These are phyloP conservation scores for Phellinidium pouzarii DNA, from an alignment of 1,284 basidiomycete species.

Conservation along the genomic window DNA sequence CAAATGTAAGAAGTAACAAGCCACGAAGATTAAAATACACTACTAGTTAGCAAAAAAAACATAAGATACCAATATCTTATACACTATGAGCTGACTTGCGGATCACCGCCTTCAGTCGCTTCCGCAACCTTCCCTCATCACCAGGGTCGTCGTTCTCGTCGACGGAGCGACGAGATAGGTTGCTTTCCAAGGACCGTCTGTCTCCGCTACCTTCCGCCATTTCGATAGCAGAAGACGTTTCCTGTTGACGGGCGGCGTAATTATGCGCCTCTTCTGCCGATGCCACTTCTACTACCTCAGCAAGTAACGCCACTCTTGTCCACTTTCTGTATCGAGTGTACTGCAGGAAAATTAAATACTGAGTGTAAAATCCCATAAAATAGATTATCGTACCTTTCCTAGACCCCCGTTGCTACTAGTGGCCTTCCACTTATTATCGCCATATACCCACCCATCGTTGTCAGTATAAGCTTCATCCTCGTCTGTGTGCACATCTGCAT, in stretches of 20 bases:
- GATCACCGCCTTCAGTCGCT: constrained; percentile 15
- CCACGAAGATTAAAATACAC: not conserved
- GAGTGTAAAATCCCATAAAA: not conserved
- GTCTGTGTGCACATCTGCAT: constrained; percentile 23
- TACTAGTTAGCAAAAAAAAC: too few species aligned
- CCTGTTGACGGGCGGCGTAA: constrained; percentile 6
- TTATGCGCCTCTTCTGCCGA: constrained; percentile 14
- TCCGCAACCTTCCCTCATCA: constrained; percentile 7
- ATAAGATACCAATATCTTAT: not conserved
- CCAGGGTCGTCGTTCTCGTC: constrained; percentile 3
- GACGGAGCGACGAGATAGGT: constrained; percentile 3
- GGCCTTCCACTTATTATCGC: constrained; percentile 94
- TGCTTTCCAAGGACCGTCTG: constrained; percentile 4
- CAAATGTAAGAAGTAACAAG: not conserved
- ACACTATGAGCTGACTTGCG: constrained; percentile 6
- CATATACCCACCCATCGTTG: constrained; percentile 88
- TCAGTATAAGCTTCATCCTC: constrained; percentile 60
- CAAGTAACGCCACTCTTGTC: constrained; percentile 75
- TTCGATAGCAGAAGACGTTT: not conserved
- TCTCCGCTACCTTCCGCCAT: not conserved
- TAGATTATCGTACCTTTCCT: constrained; percentile 53
- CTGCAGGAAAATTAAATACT: constrained; percentile 29
- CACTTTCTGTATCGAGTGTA: constrained; percentile 81
- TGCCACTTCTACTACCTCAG: constrained; percentile 58
- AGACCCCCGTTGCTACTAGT: constrained; percentile 73